These are phyloP conservation scores for Lanmaoa rubissima DNA, from an alignment of 768 basidiomycete species.

Conservation along the genomic window DNA sequence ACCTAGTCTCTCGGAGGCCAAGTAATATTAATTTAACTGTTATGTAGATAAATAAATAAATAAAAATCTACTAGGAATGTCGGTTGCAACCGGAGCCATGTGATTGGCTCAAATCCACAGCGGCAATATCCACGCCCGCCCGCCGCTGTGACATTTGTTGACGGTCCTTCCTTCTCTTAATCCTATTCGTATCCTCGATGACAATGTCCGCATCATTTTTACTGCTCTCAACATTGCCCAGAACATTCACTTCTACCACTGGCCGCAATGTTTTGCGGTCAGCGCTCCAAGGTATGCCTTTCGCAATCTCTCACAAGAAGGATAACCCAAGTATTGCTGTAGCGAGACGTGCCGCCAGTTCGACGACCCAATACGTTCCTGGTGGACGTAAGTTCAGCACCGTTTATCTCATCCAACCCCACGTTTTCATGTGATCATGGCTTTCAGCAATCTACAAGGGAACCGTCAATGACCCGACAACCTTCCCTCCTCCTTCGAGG, in stretches of 20 bases:
- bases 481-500: conserved; percentile 80
- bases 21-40: too few species aligned
- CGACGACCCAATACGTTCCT: conserved; percentile 50
- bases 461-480: conserved; percentile 92
- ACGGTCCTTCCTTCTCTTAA: not conserved
- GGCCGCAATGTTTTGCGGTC: conserved; percentile 42
- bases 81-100: conserved; percentile 13
- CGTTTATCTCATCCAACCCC: not conserved
- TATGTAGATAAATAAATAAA: not conserved
- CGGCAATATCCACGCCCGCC: not conserved
- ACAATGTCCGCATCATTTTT: conserved; percentile 50
- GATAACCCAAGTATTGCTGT: not conserved
- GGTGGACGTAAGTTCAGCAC: conserved; percentile 59
- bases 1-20: too few species aligned
- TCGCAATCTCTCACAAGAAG: not conserved
- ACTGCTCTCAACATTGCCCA: conserved; percentile 48
- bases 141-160: not conserved
- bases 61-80: not conserved
- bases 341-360: conserved; percentile 43
- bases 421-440: not conserved
- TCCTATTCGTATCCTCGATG: not conserved
- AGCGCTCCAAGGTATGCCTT: conserved; percentile 39
- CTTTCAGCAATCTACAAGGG: conserved; percentile 78
- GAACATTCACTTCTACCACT: conserved; percentile 36
- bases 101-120: conserved; percentile 13